Evolutionary conservation across 768 basidiomycete species (phyloP).

Genomic region (Boletellus ananiceps): DNA sequence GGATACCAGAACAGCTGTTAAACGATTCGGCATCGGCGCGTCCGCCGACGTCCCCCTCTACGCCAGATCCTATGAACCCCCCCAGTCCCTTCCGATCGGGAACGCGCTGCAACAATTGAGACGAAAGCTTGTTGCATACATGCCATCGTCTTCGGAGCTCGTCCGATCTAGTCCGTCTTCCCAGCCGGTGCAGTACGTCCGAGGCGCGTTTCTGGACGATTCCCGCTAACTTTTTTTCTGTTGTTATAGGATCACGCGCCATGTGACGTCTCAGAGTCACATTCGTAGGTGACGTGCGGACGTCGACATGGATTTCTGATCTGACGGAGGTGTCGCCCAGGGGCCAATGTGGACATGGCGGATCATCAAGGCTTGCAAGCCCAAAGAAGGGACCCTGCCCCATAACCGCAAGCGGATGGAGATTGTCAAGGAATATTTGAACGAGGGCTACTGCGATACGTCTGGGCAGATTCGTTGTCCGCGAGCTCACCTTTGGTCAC

Average conservation of each 20-base stretch:
- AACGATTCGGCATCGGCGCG: no score
- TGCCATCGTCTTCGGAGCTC: constrained; percentile 17
- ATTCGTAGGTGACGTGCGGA: constrained; percentile 35
- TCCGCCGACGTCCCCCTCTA: neutral
- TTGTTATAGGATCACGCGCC: constrained; percentile 16
- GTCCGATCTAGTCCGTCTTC: constrained; percentile 13
- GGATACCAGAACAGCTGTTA: no score
- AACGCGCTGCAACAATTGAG: constrained; percentile 24
- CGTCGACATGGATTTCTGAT: neutral
- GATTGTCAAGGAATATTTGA: constrained; percentile 65
- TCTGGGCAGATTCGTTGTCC: constrained; percentile 60
- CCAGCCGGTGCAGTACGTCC: constrained; percentile 17
- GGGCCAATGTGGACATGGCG: constrained; percentile 68
- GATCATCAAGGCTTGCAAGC: constrained; percentile 67
- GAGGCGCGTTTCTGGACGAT: neutral
- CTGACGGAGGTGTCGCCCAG: constrained; percentile 5
- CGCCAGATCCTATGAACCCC: constrained; percentile 5
- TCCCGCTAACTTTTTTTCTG: neutral
- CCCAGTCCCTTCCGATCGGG: constrained; percentile 1
- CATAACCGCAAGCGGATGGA: constrained; percentile 66
- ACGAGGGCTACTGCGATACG: constrained; percentile 80
- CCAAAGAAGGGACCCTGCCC: constrained; percentile 59
- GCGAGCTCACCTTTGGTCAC: constrained; percentile 57
- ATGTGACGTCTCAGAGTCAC: constrained; percentile 39
- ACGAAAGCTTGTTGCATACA: constrained; percentile 24